Evolutionary conservation across 2,329 filamentous ascomycete species (phyloP).

Genomic region (Aspergillus aculeatus): DNA sequence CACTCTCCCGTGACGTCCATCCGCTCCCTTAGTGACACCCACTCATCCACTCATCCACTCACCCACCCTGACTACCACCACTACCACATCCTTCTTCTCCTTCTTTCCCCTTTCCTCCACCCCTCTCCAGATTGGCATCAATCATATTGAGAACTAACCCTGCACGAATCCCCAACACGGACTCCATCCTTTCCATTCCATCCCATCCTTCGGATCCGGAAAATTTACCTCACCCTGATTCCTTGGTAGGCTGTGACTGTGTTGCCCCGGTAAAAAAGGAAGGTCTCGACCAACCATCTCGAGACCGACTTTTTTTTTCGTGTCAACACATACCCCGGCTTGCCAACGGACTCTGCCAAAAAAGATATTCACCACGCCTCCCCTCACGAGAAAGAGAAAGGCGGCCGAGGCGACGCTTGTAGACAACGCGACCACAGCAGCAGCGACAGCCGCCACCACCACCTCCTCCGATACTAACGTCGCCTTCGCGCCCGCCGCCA

Average conservation of each 20-base stretch:
- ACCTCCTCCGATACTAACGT: constrained; percentile 31
- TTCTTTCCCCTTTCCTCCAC: not conserved
- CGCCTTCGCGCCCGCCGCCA: constrained; percentile 26
- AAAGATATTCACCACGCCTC: constrained; percentile 51
- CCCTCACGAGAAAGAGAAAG: constrained; percentile 54
- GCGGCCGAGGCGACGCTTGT: constrained; percentile 48
- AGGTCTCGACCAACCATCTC: constrained; percentile 22
- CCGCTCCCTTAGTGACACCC: not conserved
- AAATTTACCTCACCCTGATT: constrained; percentile 3
- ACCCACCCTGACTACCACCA: not conserved
- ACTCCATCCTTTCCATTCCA: constrained; percentile 2
- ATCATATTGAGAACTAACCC: not conserved
- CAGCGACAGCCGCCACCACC: constrained; percentile 28
- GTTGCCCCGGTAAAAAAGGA: constrained; percentile 23
- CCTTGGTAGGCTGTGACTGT: constrained; percentile 26
- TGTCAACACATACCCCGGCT: constrained; percentile 22
- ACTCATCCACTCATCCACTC: not conserved
- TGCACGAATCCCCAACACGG: not conserved
- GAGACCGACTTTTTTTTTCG: constrained; percentile 24
- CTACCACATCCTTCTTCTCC: not conserved
- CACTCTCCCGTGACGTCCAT: constrained; percentile 15
- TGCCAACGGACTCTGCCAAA: constrained; percentile 9
- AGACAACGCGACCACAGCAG: constrained; percentile 27
- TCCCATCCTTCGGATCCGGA: not conserved
- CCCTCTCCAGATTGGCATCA: not conserved